Conservation (phyloP, 148 eudicot species). For the Vaccinium darrowii region DNA sequence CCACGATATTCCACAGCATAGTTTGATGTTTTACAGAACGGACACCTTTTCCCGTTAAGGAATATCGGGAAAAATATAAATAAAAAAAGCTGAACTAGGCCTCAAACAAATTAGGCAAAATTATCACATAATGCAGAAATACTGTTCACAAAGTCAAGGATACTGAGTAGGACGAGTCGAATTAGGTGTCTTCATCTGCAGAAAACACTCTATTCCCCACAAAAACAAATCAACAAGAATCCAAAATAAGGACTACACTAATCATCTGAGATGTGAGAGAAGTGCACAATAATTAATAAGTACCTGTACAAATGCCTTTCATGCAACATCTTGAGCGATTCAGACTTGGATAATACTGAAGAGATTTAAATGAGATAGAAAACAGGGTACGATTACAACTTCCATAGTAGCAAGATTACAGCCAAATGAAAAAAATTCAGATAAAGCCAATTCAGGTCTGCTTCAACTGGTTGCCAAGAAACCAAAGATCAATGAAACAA, state of each 20-base stretch:
- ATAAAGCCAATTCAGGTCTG: background rate
- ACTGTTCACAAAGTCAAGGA: conserved; percentile 40
- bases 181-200: conserved; percentile 98
- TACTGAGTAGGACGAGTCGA: conserved; percentile 96
- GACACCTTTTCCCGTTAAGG: conserved; percentile 79
- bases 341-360: conserved; percentile 94
- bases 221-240: conserved; percentile 16
- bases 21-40: conserved; percentile 88
- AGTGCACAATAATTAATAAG: background rate
- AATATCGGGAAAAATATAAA: conserved; percentile 2
- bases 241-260: background rate
- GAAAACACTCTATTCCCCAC: conserved; percentile 73
- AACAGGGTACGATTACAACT: conserved; percentile 21
- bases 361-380: conserved; percentile 8
- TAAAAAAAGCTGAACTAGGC: conserved; percentile 4
- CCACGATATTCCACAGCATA: conserved; percentile 99
- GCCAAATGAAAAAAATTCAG: background rate
- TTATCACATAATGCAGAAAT: background rate
- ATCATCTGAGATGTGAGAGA: background rate
- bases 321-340: conserved; percentile 96
- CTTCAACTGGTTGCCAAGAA: background rate
- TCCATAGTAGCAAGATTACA: conserved; percentile 1
- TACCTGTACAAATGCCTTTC: conserved; percentile 99
- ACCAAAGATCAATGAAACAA: background rate
- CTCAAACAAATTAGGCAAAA: background rate